These are phyloP conservation scores for Exidia glandulosa DNA, from an alignment of 768 basidiomycete genomes.

Conservation along the genomic window DNA sequence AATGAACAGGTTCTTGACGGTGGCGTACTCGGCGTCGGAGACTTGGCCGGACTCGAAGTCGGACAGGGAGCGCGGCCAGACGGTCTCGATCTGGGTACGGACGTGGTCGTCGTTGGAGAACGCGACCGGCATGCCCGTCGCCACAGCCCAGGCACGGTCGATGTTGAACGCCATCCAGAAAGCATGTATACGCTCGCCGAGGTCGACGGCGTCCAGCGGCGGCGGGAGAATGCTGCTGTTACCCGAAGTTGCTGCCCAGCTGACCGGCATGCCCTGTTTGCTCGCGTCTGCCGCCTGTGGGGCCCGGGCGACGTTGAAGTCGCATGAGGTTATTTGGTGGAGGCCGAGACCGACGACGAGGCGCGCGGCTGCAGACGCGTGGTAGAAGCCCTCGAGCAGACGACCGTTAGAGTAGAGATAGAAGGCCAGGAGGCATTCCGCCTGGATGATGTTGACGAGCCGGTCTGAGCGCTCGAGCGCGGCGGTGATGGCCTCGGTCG, in stretches of 20 bases:
- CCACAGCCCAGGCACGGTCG: constrained; percentile 73
- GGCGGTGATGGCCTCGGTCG: constrained; percentile 45
- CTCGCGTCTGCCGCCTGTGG: neutral
- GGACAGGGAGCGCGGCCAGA: constrained; percentile 66
- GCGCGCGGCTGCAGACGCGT: constrained; percentile 62
- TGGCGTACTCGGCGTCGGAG: constrained; percentile 37
- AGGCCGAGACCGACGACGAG: constrained; percentile 66
- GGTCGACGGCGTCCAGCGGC: constrained; percentile 45
- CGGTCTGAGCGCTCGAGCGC: constrained; percentile 58
- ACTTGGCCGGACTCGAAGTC: constrained; percentile 42
- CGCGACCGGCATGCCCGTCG: constrained; percentile 52
- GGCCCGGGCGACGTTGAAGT: neutral
- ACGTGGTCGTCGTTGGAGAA: constrained; percentile 54
- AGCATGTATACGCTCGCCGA: constrained; percentile 59
- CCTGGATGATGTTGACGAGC: constrained; percentile 50
- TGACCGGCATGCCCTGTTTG: neutral
- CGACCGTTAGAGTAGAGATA: constrained; percentile 54
- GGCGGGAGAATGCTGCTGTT: constrained; percentile 31
- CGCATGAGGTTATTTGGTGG: constrained; percentile 34
- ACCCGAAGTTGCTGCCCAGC: neutral
- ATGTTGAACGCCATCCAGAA: constrained; percentile 81
- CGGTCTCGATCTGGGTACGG: constrained; percentile 51
- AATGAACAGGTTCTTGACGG: constrained; percentile 48
- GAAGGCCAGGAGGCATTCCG: constrained; percentile 59
- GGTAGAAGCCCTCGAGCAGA: constrained; percentile 52